Conservation (phyloP, 1,284 basidiomycete species). For the Moniliophthora roreri region DNA sequence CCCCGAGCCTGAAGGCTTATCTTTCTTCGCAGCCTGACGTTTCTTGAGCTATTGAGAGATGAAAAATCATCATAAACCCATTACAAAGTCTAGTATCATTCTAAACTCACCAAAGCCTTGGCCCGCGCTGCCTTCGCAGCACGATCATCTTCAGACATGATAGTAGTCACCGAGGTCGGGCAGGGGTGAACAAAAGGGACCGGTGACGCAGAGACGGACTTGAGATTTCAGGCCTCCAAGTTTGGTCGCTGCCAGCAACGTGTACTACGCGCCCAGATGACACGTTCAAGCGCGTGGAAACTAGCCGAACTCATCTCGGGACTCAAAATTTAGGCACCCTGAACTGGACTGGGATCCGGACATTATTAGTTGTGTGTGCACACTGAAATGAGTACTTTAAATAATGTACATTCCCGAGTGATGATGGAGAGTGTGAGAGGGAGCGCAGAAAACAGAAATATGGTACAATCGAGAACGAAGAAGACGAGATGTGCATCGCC, state of each 20-base stretch:
- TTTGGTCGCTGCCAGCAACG: too few relatives aligned
- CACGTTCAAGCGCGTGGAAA: too few relatives aligned
- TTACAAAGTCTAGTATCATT: background rate
- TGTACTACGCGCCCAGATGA: too few relatives aligned
- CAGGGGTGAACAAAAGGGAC: background rate
- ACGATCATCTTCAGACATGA: slow-evolving; percentile 69
- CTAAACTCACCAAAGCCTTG: slow-evolving; percentile 63
- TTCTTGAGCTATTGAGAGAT: slow-evolving; percentile 60
- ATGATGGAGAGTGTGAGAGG: too few relatives aligned
- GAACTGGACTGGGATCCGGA: too few relatives aligned
- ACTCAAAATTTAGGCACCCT: too few relatives aligned
- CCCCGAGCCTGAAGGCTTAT: slow-evolving; percentile 24
- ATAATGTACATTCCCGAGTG: background rate
- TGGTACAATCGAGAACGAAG: too few relatives aligned
- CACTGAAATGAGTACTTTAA: background rate
- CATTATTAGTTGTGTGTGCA: background rate
- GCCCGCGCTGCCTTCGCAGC: slow-evolving; percentile 78
- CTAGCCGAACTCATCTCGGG: too few relatives aligned
- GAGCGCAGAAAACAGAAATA: too few relatives aligned
- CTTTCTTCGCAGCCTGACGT: slow-evolving; percentile 67
- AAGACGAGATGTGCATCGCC: too few relatives aligned
- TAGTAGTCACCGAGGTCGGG: slow-evolving; percentile 13
- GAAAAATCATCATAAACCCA: slow-evolving; percentile 13
- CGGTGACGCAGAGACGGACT: too few relatives aligned
- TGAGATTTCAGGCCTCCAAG: too few relatives aligned